Percentiles rank a stretch among this genome's conserved stretches.
These are phyloP conservation scores for Calocybe cyanea DNA, from an alignment of 768 basidiomycete species.

Conservation along the genomic window DNA sequence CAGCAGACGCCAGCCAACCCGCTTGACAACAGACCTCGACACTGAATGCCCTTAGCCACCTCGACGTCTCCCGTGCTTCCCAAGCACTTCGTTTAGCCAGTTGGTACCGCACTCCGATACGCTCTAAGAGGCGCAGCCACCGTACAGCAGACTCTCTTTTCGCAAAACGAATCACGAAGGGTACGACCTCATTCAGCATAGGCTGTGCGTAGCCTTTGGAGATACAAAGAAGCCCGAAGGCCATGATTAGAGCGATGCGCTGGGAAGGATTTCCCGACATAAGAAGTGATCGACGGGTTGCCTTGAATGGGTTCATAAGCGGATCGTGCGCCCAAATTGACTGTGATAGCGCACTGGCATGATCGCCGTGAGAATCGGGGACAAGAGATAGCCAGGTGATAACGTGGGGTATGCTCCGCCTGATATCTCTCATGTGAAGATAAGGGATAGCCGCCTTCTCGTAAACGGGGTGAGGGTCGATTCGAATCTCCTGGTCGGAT, in stretches of 20 bases:
- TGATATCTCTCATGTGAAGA: conserved; percentile 12
- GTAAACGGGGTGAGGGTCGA: conserved; percentile 13
- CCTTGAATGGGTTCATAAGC: conserved; percentile 3
- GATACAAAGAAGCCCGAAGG: conserved; percentile 18
- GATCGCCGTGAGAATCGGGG: conserved; percentile 8
- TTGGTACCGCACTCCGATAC: conserved; percentile 5
- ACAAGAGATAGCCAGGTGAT: conserved; percentile 18
- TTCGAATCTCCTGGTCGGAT: conserved; percentile 6
- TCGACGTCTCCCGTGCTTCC: not conserved
- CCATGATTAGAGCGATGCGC: conserved; percentile 11
- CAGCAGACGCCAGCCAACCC: conserved; percentile 16
- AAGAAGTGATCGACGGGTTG: conserved; percentile 13
- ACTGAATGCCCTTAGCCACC: not conserved
- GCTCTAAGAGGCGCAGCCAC: conserved; percentile 13
- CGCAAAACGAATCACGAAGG: conserved; percentile 13
- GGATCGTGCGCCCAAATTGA: not conserved
- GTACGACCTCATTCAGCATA: conserved; percentile 13
- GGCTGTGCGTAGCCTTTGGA: conserved; percentile 18
- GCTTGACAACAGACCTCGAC: conserved; percentile 15
- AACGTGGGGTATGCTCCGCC: conserved; percentile 6
- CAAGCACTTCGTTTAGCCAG: not conserved
- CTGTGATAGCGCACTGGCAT: no score
- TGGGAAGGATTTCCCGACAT: conserved; percentile 12
- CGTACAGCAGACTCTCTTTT: conserved; percentile 1
- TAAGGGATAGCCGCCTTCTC: conserved; percentile 16